A percentile compares a stretch with the other conserved stretches of the same genome.
Conservation (phyloP, 495 filamentous ascomycete species). For the Daldinia decipiens region DNA sequence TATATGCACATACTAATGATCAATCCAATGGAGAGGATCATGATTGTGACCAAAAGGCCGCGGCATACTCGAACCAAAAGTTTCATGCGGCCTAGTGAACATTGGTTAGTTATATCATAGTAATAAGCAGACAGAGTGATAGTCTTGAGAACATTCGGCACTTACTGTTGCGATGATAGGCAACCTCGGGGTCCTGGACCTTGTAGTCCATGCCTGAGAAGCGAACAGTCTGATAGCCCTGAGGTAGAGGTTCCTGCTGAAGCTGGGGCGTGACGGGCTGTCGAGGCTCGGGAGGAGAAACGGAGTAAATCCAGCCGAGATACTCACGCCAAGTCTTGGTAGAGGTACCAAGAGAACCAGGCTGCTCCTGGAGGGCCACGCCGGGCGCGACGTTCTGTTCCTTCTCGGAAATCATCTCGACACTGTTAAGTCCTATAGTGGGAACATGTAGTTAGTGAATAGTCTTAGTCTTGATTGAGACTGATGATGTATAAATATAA, state of each 20-base stretch:
- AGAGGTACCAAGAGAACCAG: background rate
- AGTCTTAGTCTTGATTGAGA: background rate
- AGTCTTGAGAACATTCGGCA: background rate
- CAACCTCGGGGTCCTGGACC: background rate
- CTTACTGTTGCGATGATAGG: background rate
- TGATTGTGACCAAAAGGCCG: background rate
- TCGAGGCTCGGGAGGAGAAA: background rate
- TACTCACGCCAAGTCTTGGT: background rate
- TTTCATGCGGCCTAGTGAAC: background rate
- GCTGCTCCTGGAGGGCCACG: background rate
- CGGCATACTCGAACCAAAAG: background rate
- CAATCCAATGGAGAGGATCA: background rate
- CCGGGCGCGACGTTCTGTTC: background rate
- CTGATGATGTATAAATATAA: background rate
- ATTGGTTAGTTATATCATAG: slow-evolving; percentile 4
- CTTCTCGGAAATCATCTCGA: background rate
- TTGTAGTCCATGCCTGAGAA: background rate
- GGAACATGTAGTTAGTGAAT: background rate
- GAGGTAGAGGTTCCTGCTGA: background rate
- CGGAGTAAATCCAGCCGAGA: background rate
- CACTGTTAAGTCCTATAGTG: background rate
- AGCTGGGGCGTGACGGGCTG: background rate
- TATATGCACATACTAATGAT: background rate
- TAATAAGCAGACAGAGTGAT: background rate
- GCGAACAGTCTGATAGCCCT: background rate